phyloP scores from a whole-genome alignment of 345 rosid species.

The Chamaenerion angustifolium region DNA sequence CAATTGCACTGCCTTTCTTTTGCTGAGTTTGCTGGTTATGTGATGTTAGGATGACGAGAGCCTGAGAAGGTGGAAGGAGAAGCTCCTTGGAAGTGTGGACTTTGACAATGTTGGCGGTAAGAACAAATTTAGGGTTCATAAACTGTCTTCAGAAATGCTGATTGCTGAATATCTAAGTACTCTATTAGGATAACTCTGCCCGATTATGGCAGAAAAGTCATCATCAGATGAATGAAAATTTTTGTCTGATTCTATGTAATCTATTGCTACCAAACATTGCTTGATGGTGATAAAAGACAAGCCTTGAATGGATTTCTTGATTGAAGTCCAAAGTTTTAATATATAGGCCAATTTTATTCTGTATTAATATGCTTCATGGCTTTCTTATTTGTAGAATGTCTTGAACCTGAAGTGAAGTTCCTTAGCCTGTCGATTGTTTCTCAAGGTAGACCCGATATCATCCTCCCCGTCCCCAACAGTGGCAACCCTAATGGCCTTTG shows the following conservation, averaged over 20 bases:
- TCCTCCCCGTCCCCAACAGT: conserved; percentile 41
- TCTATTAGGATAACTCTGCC: too few relatives aligned
- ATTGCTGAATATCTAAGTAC: too few relatives aligned
- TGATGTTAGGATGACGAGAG: conserved; percentile 59
- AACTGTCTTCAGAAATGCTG: too few relatives aligned
- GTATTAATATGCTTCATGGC: too few relatives aligned
- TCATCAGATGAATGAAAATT: too few relatives aligned
- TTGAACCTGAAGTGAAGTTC: conserved; percentile 76
- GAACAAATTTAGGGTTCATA: not conserved
- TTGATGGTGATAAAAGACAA: too few relatives aligned
- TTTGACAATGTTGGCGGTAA: conserved; percentile 44
- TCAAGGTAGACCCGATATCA: conserved; percentile 55
- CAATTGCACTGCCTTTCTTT: not conserved
- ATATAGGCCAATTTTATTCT: too few relatives aligned
- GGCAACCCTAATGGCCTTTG: conserved; percentile 63
- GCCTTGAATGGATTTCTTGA: too few relatives aligned
- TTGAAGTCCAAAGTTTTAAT: too few relatives aligned
- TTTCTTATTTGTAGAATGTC: conserved; percentile 36
- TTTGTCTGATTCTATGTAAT: too few relatives aligned
- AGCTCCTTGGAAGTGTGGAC: conserved; percentile 60
- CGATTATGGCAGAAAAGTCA: too few relatives aligned
- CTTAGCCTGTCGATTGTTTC: conserved; percentile 47
- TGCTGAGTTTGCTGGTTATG: conserved; percentile 6
- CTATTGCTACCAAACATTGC: too few relatives aligned
- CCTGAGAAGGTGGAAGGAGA: conserved; percentile 65